A percentile compares a stretch with the other conserved stretches of the same genome.
phyloP scores from a whole-genome alignment of 2,329 filamentous ascomycete genomes.

The Cytospora piceae region DNA sequence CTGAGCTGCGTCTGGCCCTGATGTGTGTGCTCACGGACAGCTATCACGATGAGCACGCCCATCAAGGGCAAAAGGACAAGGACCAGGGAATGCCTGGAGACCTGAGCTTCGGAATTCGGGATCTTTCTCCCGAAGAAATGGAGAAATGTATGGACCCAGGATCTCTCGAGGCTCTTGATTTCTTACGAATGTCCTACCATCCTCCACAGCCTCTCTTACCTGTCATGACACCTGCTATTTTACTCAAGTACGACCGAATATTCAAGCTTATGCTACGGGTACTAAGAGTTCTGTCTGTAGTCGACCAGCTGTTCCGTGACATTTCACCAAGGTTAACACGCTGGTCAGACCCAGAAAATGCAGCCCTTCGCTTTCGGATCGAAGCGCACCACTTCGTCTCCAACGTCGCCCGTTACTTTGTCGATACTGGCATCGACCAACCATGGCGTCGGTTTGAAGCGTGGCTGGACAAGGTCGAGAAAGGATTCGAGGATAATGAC shows the following conservation, averaged over 20 bases:
- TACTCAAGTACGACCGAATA: slow-evolving; percentile 82
- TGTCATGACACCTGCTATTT: slow-evolving; percentile 70
- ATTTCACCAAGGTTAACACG: slow-evolving; percentile 41
- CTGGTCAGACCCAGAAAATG: slow-evolving; percentile 41
- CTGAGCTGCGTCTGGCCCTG: slow-evolving; percentile 85
- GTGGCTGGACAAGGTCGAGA: slow-evolving; percentile 67
- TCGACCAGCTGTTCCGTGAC: slow-evolving; percentile 66
- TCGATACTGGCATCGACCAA: slow-evolving; percentile 74
- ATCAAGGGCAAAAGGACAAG: slow-evolving; percentile 36
- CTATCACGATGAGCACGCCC: slow-evolving; percentile 47
- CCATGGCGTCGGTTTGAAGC: slow-evolving; percentile 74
- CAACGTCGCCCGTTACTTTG: slow-evolving; percentile 74
- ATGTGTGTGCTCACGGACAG: slow-evolving; percentile 84
- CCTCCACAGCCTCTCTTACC: slow-evolving; percentile 71
- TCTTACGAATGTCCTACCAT: slow-evolving; percentile 84
- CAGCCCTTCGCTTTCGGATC: slow-evolving; percentile 65
- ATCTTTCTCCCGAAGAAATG: slow-evolving; percentile 77
- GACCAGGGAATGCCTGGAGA: slow-evolving; percentile 63
- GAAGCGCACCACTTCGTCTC: slow-evolving; percentile 82
- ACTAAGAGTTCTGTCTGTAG: slow-evolving; percentile 77
- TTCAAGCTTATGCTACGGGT: slow-evolving; percentile 81
- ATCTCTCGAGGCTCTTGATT: slow-evolving; percentile 88
- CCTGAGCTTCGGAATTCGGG: slow-evolving; percentile 82
- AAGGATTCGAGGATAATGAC: slow-evolving; percentile 40
- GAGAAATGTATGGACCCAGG: slow-evolving; percentile 81